These are phyloP conservation scores for Naegleria fowleri DNA, from an alignment of 208 protist species.

Conservation along the genomic window DNA sequence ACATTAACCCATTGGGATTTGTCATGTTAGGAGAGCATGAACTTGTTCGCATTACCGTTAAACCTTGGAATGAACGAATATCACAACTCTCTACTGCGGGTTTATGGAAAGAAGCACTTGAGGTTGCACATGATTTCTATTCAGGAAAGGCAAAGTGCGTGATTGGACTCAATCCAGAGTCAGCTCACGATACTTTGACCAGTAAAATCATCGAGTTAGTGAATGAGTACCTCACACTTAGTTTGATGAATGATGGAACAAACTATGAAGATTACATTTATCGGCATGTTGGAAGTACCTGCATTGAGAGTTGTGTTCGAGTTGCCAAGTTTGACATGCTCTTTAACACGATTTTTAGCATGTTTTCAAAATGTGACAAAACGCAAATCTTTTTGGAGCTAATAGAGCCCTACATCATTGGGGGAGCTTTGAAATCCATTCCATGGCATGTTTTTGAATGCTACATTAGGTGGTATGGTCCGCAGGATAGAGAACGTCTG, in stretches of 20 bases:
- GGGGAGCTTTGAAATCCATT: neutral
- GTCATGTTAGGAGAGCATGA: neutral
- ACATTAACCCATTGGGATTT: neutral
- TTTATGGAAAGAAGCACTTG: neutral
- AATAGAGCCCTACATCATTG: neutral
- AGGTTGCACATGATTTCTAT: neutral
- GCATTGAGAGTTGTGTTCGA: neutral
- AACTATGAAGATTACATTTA: neutral
- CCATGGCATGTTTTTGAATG: neutral
- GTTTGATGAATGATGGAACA: neutral
- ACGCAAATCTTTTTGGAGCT: neutral
- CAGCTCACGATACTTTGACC: neutral
- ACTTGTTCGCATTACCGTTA: neutral
- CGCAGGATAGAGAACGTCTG: neutral
- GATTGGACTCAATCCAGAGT: neutral
- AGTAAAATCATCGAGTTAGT: neutral
- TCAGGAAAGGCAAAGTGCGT: neutral
- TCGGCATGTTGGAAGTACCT: neutral
- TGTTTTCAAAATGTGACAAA: neutral
- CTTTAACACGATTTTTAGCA: neutral
- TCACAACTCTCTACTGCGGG: neutral
- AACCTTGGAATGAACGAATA: neutral
- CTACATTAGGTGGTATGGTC: neutral
- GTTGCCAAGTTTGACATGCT: neutral
- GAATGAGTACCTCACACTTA: neutral